These are phyloP conservation scores for Tolypocladium tropicale DNA, from an alignment of 2,329 filamentous ascomycete species.

Conservation along the genomic window DNA sequence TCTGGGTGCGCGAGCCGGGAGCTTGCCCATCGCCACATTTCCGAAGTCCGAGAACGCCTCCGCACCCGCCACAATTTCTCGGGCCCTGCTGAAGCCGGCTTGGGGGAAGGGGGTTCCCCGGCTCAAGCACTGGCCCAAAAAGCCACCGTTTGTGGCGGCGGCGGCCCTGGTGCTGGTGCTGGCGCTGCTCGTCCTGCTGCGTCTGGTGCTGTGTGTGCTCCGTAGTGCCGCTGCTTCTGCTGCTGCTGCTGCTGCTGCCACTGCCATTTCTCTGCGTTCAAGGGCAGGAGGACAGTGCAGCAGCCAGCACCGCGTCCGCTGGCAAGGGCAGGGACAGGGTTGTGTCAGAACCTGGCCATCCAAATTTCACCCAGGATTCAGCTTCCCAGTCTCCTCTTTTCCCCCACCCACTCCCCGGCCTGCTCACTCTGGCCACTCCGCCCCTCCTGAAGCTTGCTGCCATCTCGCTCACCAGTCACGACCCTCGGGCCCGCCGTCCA, in stretches of 20 bases:
- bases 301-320: no score
- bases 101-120: no score
- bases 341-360: slow-evolving; percentile 2
- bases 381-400: neutral
- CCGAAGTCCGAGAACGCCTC: neutral
- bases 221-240: no score
- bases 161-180: neutral
- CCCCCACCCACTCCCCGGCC: neutral
- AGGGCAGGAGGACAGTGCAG: neutral
- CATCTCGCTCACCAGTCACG: neutral
- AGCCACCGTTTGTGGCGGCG: neutral
- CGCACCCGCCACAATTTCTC: slow-evolving; percentile 16
- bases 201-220: no score
- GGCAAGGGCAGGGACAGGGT: slow-evolving; percentile 7
- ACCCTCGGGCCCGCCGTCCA: neutral
- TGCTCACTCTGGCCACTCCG: slow-evolving; percentile 1
- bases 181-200: neutral
- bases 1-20: no score
- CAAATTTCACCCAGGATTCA: slow-evolving; percentile 3
- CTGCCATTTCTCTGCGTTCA: neutral
- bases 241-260: neutral
- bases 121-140: neutral
- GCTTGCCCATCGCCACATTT: neutral
- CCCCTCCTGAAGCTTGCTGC: slow-evolving; percentile 2
- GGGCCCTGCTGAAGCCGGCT: slow-evolving; percentile 4